These are phyloP conservation scores for Mortierella sp. DNA, from an alignment of 371 early-diverging fungal species.

Conservation along the genomic window DNA sequence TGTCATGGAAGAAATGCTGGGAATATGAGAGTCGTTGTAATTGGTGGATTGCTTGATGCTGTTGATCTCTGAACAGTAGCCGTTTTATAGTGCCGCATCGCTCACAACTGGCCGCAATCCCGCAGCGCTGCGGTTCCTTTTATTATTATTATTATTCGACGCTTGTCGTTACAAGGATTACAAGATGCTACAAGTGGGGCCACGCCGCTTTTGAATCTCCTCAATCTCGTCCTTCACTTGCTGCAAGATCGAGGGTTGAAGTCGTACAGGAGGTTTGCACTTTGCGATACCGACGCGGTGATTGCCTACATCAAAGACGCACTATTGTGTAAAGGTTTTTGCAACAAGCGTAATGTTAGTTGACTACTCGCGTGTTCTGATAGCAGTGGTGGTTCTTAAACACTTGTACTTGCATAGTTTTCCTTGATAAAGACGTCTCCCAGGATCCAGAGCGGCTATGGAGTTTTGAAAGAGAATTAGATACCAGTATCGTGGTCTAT, in stretches of 20 bases:
- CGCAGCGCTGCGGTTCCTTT: background rate
- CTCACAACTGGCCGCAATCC: too few species aligned
- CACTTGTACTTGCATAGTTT: slow-evolving; percentile 50
- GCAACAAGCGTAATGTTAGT: background rate
- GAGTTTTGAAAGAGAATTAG: background rate
- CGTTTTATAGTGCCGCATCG: too few species aligned
- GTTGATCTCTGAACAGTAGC: too few species aligned
- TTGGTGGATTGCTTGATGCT: background rate
- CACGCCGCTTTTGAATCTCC: slow-evolving; percentile 10
- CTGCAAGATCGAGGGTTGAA: slow-evolving; percentile 11
- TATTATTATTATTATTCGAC: slow-evolving; percentile 2
- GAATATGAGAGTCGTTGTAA: background rate
- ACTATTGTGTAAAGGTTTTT: slow-evolving; percentile 11
- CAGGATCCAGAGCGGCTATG: slow-evolving; percentile 41
- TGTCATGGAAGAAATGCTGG: too few species aligned
- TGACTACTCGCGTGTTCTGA: background rate
- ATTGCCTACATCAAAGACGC: slow-evolving; percentile 41
- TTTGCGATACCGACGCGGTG: slow-evolving; percentile 43
- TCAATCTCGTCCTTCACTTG: slow-evolving; percentile 31
- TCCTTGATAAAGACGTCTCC: slow-evolving; percentile 62
- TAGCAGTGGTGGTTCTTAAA: background rate
- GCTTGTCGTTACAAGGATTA: background rate
- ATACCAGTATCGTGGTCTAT: background rate
- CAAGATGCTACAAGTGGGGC: too few species aligned
- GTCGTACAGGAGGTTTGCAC: slow-evolving; percentile 31